Evolutionary conservation across 1,139 yeast species (phyloP).

Genomic region (Suhomyces chickasaworum): DNA sequence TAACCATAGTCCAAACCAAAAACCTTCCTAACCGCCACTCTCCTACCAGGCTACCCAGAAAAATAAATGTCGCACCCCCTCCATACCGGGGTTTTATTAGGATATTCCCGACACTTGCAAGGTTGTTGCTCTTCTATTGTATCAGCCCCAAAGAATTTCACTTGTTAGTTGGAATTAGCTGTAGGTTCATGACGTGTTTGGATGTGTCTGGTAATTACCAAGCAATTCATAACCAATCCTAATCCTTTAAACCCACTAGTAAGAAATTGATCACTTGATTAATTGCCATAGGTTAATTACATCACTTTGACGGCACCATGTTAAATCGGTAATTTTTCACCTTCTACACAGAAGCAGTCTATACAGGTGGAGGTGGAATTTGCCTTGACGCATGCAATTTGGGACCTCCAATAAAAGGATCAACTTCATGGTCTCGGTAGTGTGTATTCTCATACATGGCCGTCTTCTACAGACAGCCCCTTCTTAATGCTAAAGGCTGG

Average conservation of each 20-base stretch:
- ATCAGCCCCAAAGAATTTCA: neutral
- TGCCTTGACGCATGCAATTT: neutral
- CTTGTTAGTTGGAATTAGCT: too few species aligned
- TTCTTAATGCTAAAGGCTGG: neutral
- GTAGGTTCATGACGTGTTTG: neutral
- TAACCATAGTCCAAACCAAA: neutral
- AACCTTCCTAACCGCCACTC: neutral
- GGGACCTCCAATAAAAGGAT: too few species aligned
- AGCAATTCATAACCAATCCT: too few species aligned
- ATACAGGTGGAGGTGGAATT: neutral
- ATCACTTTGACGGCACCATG: too few species aligned
- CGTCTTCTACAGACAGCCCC: neutral
- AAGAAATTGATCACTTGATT: too few species aligned
- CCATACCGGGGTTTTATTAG: neutral
- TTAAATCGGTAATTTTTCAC: neutral
- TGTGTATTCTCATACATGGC: neutral
- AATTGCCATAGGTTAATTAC: too few species aligned
- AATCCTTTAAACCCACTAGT: too few species aligned
- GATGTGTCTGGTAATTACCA: neutral
- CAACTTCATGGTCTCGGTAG: neutral
- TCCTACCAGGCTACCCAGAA: neutral
- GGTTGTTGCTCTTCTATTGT: neutral
- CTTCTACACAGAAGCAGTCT: neutral
- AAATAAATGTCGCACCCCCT: slow-evolving; percentile 5
- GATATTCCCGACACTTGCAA: neutral